Conservation (phyloP, 73 alveolate genomes). For the Stentor coeruleus region DNA sequence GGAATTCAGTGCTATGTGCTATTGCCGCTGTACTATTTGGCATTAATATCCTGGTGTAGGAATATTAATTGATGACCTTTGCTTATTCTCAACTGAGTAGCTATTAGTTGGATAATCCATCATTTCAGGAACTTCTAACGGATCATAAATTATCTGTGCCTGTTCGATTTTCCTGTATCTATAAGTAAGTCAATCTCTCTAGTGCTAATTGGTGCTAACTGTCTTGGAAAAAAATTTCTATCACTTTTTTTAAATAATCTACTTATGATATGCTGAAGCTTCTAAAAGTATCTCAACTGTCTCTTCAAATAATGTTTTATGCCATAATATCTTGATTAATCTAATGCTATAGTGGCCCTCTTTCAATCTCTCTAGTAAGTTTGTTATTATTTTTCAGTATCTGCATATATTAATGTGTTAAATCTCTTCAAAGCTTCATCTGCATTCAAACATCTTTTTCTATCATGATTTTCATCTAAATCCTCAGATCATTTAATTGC, state of each 20-base stretch:
- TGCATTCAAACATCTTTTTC: constrained; percentile 56
- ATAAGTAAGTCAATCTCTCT: constrained; percentile 44
- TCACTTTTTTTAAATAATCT: constrained; percentile 83
- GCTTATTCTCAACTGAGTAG: neutral
- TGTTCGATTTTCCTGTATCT: constrained; percentile 25
- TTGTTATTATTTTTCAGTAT: constrained; percentile 67
- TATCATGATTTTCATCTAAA: constrained; percentile 47
- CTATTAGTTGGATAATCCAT: neutral
- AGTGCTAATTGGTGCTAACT: constrained; percentile 90
- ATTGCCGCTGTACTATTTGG: constrained; percentile 2
- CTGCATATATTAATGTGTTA: constrained; percentile 82
- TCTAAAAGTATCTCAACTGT: constrained; percentile 99
- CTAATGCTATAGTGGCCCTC: constrained; percentile 57
- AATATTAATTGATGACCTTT: constrained; percentile 26
- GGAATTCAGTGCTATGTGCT: neutral
- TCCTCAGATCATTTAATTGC: constrained; percentile 38
- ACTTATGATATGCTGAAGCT: constrained; percentile 95
- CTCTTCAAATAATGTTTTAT: constrained; percentile 91
- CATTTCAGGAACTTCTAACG: constrained; percentile 17
- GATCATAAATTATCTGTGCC: constrained; percentile 11
- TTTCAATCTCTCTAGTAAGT: constrained; percentile 39
- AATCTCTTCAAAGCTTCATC: constrained; percentile 73
- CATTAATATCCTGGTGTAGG: constrained; percentile 5
- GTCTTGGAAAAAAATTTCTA: constrained; percentile 96
- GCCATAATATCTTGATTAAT: constrained; percentile 59